A percentile compares a stretch with the other conserved stretches of the same genome.
phyloP scores from a whole-genome alignment of 164 flowering plant genomes.

The Houttuynia cordata region DNA sequence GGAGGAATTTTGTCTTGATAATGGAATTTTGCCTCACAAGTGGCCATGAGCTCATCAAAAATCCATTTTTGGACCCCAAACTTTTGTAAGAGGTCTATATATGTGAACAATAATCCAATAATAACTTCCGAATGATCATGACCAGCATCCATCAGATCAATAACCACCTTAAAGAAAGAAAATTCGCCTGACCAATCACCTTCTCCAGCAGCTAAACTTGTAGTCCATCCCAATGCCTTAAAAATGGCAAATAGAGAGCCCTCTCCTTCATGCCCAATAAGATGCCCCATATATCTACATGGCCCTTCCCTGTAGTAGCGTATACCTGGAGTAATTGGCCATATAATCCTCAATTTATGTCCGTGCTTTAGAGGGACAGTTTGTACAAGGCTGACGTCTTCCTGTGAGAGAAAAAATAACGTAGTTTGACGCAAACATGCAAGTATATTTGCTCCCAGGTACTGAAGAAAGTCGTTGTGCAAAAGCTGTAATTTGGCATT shows the following conservation, averaged over 20 bases:
- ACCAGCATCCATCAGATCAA: constrained; percentile 89
- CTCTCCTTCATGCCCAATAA: constrained; percentile 99
- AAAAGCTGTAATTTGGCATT: too few species aligned
- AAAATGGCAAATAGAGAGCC: constrained; percentile 77
- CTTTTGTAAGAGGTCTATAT: constrained; percentile 51
- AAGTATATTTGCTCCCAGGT: too few species aligned
- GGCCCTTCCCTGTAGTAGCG: constrained; percentile 79
- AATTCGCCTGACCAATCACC: constrained; percentile 50
- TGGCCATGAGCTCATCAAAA: constrained; percentile 88
- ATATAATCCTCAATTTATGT: constrained; percentile 56
- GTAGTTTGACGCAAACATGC: too few species aligned
- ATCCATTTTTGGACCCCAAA: constrained; percentile 86
- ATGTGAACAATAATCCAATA: constrained; percentile 67
- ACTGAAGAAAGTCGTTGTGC: too few species aligned
- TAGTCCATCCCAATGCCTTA: constrained; percentile 92
- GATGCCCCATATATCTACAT: constrained; percentile 79
- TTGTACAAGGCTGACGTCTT: constrained; percentile 68
- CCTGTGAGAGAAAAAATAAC: too few species aligned
- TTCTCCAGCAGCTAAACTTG: constrained; percentile 82
- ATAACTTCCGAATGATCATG: constrained; percentile 83
- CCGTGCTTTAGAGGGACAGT: constrained; percentile 81
- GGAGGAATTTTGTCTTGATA: constrained; percentile 81
- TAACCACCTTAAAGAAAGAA: constrained; percentile 64
- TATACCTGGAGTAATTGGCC: constrained; percentile 85
- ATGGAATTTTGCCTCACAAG: constrained; percentile 72